These are phyloP conservation scores for Xylaria multiplex DNA, from an alignment of 2,329 filamentous ascomycete species.

Conservation along the genomic window DNA sequence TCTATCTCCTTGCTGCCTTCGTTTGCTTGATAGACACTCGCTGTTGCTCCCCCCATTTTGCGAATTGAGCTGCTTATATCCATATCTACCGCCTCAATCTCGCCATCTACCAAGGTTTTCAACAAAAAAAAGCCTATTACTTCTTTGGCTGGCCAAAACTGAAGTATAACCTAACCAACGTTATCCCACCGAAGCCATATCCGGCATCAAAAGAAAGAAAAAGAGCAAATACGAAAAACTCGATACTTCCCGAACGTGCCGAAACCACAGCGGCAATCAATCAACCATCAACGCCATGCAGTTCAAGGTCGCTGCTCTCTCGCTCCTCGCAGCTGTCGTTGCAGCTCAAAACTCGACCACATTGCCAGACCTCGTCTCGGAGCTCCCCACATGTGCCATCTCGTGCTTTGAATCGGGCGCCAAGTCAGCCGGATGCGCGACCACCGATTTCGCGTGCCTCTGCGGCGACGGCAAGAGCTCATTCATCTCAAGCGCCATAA, in stretches of 20 bases:
- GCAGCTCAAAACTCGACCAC: conserved; percentile 40
- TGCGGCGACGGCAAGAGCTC: conserved; percentile 41
- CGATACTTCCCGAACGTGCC: background rate
- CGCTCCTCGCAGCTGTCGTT: conserved; percentile 33
- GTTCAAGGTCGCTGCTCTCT: conserved; percentile 30
- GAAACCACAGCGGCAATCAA: background rate
- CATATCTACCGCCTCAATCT: background rate
- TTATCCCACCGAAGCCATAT: background rate
- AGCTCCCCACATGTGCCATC: conserved; percentile 47
- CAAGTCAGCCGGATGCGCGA: conserved; percentile 40
- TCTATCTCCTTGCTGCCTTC: background rate
- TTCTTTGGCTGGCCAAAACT: conserved; percentile 25
- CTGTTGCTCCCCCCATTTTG: background rate
- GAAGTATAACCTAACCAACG: background rate
- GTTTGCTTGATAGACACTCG: background rate
- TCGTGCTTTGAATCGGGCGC: conserved; percentile 43
- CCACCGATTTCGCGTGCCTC: conserved; percentile 47
- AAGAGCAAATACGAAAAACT: background rate
- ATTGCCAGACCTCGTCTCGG: conserved; percentile 45
- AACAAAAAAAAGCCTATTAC: background rate
- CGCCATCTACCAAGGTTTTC: no score
- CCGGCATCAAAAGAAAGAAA: background rate
- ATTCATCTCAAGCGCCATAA: conserved; percentile 41
- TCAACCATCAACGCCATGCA: conserved; percentile 30
- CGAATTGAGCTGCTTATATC: background rate